Evolutionary conservation across 257 asterid species (phyloP), one percentile per base, ranked within the genome.

Genomic region (Scutellaria barbata): DNA sequence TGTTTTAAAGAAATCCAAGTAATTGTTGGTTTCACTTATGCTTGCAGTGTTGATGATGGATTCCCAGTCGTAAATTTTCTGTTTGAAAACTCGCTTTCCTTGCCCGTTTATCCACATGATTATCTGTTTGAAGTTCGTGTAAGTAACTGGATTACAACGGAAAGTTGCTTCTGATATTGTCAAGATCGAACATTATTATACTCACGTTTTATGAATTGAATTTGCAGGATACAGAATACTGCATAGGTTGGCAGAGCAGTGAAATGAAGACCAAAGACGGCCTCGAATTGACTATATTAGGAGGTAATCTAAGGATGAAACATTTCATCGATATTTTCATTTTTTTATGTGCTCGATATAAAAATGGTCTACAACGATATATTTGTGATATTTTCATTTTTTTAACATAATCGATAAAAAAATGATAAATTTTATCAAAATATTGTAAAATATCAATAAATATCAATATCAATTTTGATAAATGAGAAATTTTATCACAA

Each of bases 221-320:
- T 50, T 73, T 69, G 71, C 86, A 92, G 98, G 90, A 88, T 53
- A 73, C 77, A 0, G 92, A 90, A 57, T 87, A 85, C 82, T 92
- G 98, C 74, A 73, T 92, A 4, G 96, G 95, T 22, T 92, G 96
- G 96, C 96, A 87, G 77, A 79, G 25, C 73, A 86, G 89, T 71
- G 86, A 78, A 53, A 72, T 87, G 85, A 86, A 79, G 72, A 39
- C 85, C 12, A 78, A 73, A 70, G 84, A 83, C 52, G 90, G 92
- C 43, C 76, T 55, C 58, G 89, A 83, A 75, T 54, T 87, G 69
- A 89, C 88, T 52, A 80, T 92, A 22, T 77, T 92, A 71, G 97
- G 97, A 87, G 96, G 96, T 89, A 85, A n/a, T n/a, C n/a, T n/a
- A n/a, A n/a, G n/a, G n/a, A n/a, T n/a, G n/a, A n/a, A n/a, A n/a